Evolutionary conservation across 768 basidiomycete genomes (phyloP).

Genomic region (Strobilomyces echinocephalus): DNA sequence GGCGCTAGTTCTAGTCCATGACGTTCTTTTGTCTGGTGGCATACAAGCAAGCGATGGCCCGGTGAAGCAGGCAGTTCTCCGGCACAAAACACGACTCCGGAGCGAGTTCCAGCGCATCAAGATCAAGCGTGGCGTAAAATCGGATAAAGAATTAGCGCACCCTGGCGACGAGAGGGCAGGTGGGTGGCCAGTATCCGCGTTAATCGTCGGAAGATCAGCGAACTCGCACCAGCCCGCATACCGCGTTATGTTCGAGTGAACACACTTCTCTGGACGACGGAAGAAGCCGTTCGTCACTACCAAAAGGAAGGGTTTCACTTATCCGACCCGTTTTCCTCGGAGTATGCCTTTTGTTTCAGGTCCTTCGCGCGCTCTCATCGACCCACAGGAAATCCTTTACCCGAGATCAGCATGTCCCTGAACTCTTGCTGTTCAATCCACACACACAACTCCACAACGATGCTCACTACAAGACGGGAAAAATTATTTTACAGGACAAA

Average conservation of each 20-base stretch:
- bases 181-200: constrained; percentile 26
- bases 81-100: constrained; percentile 85
- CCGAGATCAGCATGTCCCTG: constrained; percentile 74
- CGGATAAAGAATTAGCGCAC: constrained; percentile 60
- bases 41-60: constrained; percentile 91
- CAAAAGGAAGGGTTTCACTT: constrained; percentile 50
- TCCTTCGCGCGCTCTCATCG: not conserved
- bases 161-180: constrained; percentile 60
- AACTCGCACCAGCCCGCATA: constrained; percentile 47
- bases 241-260: constrained; percentile 88
- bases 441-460: constrained; percentile 64
- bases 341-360: constrained; percentile 30
- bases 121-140: constrained; percentile 64
- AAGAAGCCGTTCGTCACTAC: constrained; percentile 60
- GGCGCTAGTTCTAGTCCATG: constrained; percentile 85
- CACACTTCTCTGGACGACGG: constrained; percentile 58
- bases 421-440: constrained; percentile 77
- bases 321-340: constrained; percentile 49
- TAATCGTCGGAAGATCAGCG: not conserved
- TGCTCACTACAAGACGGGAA: constrained; percentile 67
- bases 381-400: constrained; percentile 54
- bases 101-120: constrained; percentile 85
- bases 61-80: constrained; percentile 78
- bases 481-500: constrained; percentile 93
- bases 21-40: constrained; percentile 75